Evolutionary conservation across 495 filamentous ascomycete species (phyloP).

Genomic region (Xylaria grammica): DNA sequence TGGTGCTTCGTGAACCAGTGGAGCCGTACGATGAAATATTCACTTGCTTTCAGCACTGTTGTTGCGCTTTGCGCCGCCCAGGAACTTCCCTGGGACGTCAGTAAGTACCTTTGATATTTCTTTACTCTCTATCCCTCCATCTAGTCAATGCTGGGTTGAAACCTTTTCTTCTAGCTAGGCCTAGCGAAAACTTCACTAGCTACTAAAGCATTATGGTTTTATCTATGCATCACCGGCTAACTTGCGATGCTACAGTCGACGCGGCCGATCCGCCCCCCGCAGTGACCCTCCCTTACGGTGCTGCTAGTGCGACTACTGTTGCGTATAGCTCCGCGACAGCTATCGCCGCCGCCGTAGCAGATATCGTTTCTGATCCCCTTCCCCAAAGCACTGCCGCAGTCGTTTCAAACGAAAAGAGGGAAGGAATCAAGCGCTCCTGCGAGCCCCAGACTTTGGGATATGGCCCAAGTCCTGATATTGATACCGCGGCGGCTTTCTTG

Average conservation of each 20-base stretch:
- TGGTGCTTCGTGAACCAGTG: background rate
- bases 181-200: too few species aligned
- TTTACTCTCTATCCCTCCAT: too few species aligned
- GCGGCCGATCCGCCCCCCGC: background rate
- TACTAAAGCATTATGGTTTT: too few species aligned
- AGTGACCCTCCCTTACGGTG: background rate
- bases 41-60: background rate
- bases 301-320: background rate
- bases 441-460: slow-evolving; percentile 36
- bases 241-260: background rate
- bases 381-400: background rate
- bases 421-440: slow-evolving; percentile 17
- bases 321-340: background rate
- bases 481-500: slow-evolving; percentile 41
- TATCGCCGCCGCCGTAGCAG: background rate
- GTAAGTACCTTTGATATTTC: background rate
- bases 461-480: slow-evolving; percentile 37
- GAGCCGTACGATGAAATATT: background rate
- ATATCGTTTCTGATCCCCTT: background rate
- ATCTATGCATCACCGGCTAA: background rate
- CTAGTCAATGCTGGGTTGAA: too few species aligned
- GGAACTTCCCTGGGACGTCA: background rate
- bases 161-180: too few species aligned
- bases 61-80: background rate
- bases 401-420: background rate